These are phyloP conservation scores for Diaporthe ilicicola DNA, from an alignment of 2,329 filamentous ascomycete genomes.

Conservation along the genomic window DNA sequence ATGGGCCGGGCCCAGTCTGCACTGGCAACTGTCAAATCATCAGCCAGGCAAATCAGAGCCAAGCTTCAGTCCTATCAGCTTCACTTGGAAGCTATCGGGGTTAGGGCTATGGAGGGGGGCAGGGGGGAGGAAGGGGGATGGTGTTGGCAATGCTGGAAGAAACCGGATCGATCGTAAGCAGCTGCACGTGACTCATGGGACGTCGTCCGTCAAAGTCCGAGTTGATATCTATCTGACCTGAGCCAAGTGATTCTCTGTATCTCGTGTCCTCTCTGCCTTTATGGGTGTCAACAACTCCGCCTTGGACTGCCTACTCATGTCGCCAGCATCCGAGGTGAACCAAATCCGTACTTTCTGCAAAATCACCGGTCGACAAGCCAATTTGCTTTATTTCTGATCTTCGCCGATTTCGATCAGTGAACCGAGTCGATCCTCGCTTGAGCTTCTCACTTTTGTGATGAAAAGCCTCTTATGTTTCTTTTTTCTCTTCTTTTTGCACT, in stretches of 20 bases:
- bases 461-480: not conserved
- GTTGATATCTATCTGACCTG: no score
- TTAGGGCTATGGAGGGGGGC: not conserved
- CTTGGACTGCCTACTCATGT: no score
- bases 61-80: not conserved
- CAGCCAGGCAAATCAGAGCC: slow-evolving; percentile 14
- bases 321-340: no score
- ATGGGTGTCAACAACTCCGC: no score
- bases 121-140: not conserved
- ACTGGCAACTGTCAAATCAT: slow-evolving; percentile 10
- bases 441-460: not conserved
- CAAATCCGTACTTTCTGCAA: no score
- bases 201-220: no score
- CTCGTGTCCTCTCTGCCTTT: no score
- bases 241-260: no score
- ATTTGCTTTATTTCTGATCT: not conserved
- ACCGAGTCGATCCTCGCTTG: not conserved
- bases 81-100: not conserved
- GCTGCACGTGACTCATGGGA: not conserved
- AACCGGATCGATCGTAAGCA: not conserved
- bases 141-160: no score
- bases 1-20: slow-evolving; percentile 25
- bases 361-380: not conserved
- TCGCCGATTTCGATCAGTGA: no score
- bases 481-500: not conserved